Percentiles rank a stretch among this genome's conserved stretches.
Evolutionary conservation across 345 rosid genomes (phyloP).

Genomic region (Brassica cretica): DNA sequence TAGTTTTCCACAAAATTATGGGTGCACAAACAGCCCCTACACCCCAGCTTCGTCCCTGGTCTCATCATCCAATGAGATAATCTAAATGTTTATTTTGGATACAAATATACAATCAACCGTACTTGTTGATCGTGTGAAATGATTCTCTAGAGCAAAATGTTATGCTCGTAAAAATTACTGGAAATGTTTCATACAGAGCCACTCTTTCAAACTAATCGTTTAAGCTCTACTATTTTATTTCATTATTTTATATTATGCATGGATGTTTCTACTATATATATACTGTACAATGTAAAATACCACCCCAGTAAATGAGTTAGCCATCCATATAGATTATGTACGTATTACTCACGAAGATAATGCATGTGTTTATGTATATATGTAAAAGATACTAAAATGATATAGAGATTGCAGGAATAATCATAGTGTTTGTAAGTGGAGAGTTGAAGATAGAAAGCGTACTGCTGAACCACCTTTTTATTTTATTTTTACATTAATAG

Average conservation of each 20-base stretch:
- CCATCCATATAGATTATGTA: background rate
- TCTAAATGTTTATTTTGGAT: background rate
- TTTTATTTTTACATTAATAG: background rate
- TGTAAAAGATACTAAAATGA: slow-evolving; percentile 25
- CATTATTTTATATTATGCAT: background rate
- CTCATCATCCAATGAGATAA: slow-evolving; percentile 1
- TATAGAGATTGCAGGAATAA: slow-evolving; percentile 29
- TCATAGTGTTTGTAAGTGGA: slow-evolving; percentile 40
- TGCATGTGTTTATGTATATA: background rate
- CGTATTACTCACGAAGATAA: slow-evolving; percentile 16
- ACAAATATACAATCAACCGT: background rate
- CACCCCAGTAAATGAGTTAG: background rate
- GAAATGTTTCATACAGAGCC: background rate
- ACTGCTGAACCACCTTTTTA: slow-evolving; percentile 31
- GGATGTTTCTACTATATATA: background rate
- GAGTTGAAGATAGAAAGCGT: slow-evolving; percentile 30
- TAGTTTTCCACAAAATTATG: too few relatives aligned
- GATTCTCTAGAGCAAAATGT: background rate
- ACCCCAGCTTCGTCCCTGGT: background rate
- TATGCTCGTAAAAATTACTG: background rate
- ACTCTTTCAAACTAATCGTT: background rate
- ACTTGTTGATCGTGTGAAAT: background rate
- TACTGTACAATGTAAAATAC: background rate
- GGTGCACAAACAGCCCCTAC: too few relatives aligned
- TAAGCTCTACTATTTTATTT: background rate